Percentiles rank a stretch among this genome's conserved stretches.
Conservation (phyloP, 1,139 yeast genomes). For the Debaryomycetaceae sp. region DNA sequence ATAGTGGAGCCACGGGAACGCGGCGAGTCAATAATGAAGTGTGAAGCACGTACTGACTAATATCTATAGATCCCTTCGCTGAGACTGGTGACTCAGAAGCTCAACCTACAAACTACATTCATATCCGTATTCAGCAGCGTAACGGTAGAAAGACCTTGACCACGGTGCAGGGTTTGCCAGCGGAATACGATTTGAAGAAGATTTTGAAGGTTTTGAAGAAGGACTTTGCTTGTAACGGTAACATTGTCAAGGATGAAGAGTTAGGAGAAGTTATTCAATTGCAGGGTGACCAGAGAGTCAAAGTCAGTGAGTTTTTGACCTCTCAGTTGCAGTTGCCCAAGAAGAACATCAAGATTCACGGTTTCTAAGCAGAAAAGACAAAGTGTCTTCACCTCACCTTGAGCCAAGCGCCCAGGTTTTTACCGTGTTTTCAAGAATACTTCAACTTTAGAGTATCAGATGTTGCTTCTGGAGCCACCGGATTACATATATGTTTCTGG, state of each 20-base stretch:
- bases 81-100: constrained; percentile 99
- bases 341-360: constrained; percentile 97
- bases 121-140: constrained; percentile 99
- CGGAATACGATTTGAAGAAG: constrained; percentile 91
- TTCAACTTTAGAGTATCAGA: background rate
- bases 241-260: constrained; percentile 93
- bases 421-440: background rate
- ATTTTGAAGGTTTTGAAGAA: constrained; percentile 92
- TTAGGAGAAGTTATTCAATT: constrained; percentile 96
- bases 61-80: constrained; percentile 86
- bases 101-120: constrained; percentile 92
- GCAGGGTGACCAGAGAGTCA: constrained; percentile 98
- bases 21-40: background rate
- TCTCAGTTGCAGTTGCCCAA: constrained; percentile 85
- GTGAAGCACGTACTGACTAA: constrained; percentile 3
- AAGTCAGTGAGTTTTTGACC: constrained; percentile 91
- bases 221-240: constrained; percentile 98
- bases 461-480: no score
- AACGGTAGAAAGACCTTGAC: constrained; percentile 99
- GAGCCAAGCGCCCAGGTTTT: background rate
- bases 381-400: background rate
- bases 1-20: constrained; percentile 17
- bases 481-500: background rate
- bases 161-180: constrained; percentile 96
- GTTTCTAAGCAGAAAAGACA: constrained; percentile 57